Conservation (phyloP, 352 stramenopile genomes). For the Phytophthora sansomeana region DNA sequence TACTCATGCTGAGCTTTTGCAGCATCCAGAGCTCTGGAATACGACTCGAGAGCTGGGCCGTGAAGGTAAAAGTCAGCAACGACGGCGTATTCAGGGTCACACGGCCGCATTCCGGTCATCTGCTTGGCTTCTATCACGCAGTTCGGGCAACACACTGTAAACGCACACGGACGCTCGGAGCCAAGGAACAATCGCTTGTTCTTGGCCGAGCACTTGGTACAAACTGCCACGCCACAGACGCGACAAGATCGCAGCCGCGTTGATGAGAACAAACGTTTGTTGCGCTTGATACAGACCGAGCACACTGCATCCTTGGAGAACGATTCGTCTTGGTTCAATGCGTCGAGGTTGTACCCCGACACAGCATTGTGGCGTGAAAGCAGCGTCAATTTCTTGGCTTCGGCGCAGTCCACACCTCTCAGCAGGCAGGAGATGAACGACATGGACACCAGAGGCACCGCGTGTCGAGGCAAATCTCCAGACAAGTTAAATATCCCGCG, state of each 20-base stretch:
- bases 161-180: conserved; percentile 29
- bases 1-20: conserved; percentile 12
- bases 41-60: conserved; percentile 24
- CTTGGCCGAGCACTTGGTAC: conserved; percentile 43
- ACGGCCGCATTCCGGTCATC: conserved; percentile 36
- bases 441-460: conserved; percentile 40
- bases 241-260: conserved; percentile 30
- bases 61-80: conserved; percentile 37
- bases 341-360: conserved; percentile 35
- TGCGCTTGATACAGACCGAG: conserved; percentile 45
- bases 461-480: conserved; percentile 41
- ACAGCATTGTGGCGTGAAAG: conserved; percentile 37
- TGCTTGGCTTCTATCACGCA: conserved; percentile 46
- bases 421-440: conserved; percentile 50
- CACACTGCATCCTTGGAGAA: conserved; percentile 33
- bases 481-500: conserved; percentile 53
- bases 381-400: conserved; percentile 68
- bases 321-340: conserved; percentile 21
- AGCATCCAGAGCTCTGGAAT: conserved; percentile 21
- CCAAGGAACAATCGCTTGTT: conserved; percentile 38
- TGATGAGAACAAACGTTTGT: conserved; percentile 28
- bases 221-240: conserved; percentile 34
- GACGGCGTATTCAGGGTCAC: conserved; percentile 24
- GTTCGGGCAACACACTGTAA: conserved; percentile 36
- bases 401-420: conserved; percentile 47